Percentiles rank a stretch among this genome's conserved stretches.
Evolutionary conservation across 2,329 filamentous ascomycete genomes (phyloP).

Genomic region (Hypoxylon sp.): DNA sequence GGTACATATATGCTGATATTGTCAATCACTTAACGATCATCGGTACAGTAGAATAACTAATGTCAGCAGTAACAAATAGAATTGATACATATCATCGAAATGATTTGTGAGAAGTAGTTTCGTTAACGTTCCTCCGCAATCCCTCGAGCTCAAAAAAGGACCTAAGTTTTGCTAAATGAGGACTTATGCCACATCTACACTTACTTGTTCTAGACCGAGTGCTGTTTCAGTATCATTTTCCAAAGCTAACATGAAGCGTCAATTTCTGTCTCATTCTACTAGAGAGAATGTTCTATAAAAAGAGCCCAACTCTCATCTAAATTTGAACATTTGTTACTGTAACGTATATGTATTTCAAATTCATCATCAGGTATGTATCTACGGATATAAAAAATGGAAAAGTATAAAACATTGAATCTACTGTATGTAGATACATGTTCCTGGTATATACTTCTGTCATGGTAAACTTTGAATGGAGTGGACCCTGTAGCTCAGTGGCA

Average conservation of each 20-base stretch:
- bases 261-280: conserved; percentile 1
- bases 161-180: conserved; percentile 17
- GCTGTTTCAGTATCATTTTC: conserved; percentile 19
- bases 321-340: not conserved
- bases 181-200: conserved; percentile 13
- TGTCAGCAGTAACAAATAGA: not conserved
- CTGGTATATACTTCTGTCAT: not conserved
- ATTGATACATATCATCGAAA: conserved; percentile 10
- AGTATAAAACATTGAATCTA: not conserved
- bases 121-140: conserved; percentile 11
- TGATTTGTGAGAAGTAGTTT: conserved; percentile 6
- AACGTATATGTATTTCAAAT: conserved; percentile 3
- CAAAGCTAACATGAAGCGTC: not conserved
- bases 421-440: not conserved
- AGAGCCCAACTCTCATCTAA: not conserved
- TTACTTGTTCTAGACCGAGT: conserved; percentile 14
- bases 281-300: not conserved
- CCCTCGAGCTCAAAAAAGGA: conserved; percentile 7
- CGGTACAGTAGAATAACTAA: not conserved
- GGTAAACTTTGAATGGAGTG: conserved; percentile 2
- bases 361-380: not conserved
- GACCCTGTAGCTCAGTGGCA: conserved; percentile 12
- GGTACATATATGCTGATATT: not conserved
- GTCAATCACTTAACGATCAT: not conserved
- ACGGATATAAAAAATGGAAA: not conserved